Evolutionary conservation across 2,329 filamentous ascomycete species (phyloP), one percentile per base, ranked within the genome.

Genomic region (Dryadomyces quercus-mongolicae): DNA sequence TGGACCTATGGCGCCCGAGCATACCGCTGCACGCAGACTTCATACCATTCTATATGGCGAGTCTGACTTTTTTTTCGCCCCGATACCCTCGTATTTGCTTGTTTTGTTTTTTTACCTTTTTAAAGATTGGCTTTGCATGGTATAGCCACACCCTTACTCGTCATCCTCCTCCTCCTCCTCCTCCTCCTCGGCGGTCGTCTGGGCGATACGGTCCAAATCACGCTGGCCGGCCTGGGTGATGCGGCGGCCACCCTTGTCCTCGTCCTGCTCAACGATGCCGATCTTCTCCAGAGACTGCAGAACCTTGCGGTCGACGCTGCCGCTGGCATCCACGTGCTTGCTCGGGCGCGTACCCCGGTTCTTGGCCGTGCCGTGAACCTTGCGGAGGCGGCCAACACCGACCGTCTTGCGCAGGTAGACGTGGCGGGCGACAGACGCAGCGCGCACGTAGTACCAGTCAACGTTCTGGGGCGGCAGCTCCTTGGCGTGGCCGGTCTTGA

Each of bases 321-420:
- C 92, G 65, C 85, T 91, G 73, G 91, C 93, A 71, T 96, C 87
- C 68, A 95, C 88, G 82, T 98, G 93, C 77, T 95, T 85, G 62
- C 84, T 88, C 71, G 93, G 93, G 65, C 86, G 83, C 66, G 83
- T 83, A 67, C 93, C 93, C 66, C 93, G 90, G 86, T 97, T 98
- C 85, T 95, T 96, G 80, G 87, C 86, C 66, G 83, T 86, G 68
- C 90, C 93, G 84, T 98, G 93, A 63, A 62, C 56, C 81, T 95
- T 95, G 75, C 92, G 87, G 67, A 98, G 85, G 71, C 93, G 90
- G 76, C 93, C 93, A 66, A 98, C 59, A 82, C 93, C 93, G 71
- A 98, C 91, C 61, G 91, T 96, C 84, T 98, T 98, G 80, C 93
- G 88, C 74, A 98, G 82, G 83, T 98, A 98, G 81, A 98, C 85